phyloP scores from a whole-genome alignment of 2,329 filamentous ascomycete species.

The Xylariaceae sp. region DNA sequence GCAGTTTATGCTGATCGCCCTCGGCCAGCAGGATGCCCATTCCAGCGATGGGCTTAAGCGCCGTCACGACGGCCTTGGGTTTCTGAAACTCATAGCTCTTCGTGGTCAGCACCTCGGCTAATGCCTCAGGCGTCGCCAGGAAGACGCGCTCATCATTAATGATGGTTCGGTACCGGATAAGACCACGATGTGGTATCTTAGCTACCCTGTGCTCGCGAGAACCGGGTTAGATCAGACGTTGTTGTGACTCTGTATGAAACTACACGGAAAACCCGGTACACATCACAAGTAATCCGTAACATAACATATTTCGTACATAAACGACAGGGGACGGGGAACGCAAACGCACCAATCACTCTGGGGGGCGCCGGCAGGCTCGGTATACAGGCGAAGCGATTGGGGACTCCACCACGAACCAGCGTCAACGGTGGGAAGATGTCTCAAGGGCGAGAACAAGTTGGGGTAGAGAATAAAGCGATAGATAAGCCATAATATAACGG shows the following conservation, averaged over 20 bases:
- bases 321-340: neutral
- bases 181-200: slow-evolving; percentile 10
- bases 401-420: slow-evolving; percentile 17
- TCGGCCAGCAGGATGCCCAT: slow-evolving; percentile 15
- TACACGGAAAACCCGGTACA: too few relatives aligned
- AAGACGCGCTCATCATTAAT: slow-evolving; percentile 14
- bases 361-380: slow-evolving; percentile 12
- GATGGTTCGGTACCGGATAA: slow-evolving; percentile 14
- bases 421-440: slow-evolving; percentile 18
- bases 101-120: slow-evolving; percentile 17
- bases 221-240: slow-evolving; percentile 3
- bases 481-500: slow-evolving; percentile 9
- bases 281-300: neutral
- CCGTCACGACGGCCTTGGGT: slow-evolving; percentile 8
- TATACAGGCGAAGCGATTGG: slow-evolving; percentile 10
- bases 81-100: slow-evolving; percentile 20
- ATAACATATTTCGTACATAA: neutral
- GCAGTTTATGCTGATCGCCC: slow-evolving; percentile 18
- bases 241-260: neutral
- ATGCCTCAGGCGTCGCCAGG: slow-evolving; percentile 9
- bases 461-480: slow-evolving; percentile 16
- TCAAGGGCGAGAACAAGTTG: slow-evolving; percentile 19
- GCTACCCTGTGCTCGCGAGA: slow-evolving; percentile 6
- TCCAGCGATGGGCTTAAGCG: slow-evolving; percentile 14
- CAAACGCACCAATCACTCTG: slow-evolving; percentile 15